Conservation (phyloP, 768 basidiomycete genomes). For the Xerocomus spinulosus region DNA sequence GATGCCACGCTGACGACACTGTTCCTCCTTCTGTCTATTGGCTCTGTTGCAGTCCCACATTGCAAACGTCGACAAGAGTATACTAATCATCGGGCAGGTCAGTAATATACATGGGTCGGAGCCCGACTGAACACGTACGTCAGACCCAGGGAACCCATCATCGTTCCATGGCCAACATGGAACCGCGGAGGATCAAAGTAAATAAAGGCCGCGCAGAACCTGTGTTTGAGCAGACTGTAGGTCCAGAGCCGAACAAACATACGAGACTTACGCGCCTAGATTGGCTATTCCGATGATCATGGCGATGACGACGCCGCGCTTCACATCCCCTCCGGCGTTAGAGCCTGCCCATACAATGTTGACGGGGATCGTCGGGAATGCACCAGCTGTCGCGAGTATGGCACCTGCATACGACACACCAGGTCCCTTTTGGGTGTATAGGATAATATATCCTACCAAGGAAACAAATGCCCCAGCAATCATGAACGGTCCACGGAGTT, state of each 20-base stretch:
- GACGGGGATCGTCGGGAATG: neutral
- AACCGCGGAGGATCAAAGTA: conserved; percentile 1
- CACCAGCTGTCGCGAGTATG: neutral
- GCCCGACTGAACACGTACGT: neutral
- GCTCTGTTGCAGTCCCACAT: neutral
- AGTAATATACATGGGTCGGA: neutral
- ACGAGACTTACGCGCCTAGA: neutral
- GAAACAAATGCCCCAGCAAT: neutral
- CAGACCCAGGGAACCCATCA: neutral
- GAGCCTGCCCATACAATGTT: neutral
- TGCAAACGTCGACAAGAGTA: neutral
- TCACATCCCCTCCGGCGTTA: neutral
- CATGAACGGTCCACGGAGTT: neutral
- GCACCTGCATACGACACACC: neutral
- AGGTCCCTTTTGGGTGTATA: neutral
- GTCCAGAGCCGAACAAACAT: neutral
- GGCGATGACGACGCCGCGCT: neutral
- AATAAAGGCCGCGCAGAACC: neutral
- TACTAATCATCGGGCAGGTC: neutral
- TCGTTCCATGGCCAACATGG: neutral
- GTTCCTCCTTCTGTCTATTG: neutral
- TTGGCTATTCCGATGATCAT: neutral
- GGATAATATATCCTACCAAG: neutral
- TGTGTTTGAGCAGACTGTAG: neutral
- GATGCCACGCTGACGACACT: neutral